phyloP scores from a whole-genome alignment of 1,284 basidiomycete genomes.

The Polyporus tsugae region DNA sequence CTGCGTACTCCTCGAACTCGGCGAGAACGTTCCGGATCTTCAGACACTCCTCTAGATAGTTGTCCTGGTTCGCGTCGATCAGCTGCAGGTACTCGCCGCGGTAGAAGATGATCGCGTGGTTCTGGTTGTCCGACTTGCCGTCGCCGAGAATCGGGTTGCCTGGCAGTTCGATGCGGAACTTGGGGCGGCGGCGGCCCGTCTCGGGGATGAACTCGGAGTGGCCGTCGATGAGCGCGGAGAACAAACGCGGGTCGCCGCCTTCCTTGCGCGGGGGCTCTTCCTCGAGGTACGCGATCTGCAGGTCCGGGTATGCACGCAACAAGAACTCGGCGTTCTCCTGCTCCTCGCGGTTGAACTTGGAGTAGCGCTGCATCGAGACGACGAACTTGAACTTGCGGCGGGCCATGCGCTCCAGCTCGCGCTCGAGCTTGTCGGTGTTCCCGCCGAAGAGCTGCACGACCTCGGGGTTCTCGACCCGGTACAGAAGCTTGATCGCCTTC shows the following conservation, averaged over 20 bases:
- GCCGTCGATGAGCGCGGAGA: constrained; percentile 96
- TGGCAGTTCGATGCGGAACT: constrained; percentile 98
- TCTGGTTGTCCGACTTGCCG: constrained; percentile 99
- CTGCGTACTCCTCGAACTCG: constrained; percentile 95
- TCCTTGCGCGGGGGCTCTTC: constrained; percentile 95
- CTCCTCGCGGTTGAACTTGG: constrained; percentile 99
- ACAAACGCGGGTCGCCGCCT: constrained; percentile 94
- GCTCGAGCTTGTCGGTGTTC: constrained; percentile 97
- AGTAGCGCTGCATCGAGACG: constrained; percentile 99
- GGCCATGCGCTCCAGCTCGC: constrained; percentile 97
- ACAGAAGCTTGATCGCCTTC: constrained; percentile 99
- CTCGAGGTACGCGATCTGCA: constrained; percentile 98
- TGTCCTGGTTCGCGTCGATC: constrained; percentile 99
- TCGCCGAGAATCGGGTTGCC: constrained; percentile 99
- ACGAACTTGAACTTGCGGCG: constrained; percentile 99
- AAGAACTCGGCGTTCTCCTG: constrained; percentile 99
- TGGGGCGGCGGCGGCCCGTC: constrained; percentile 90
- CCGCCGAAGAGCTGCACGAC: constrained; percentile 97
- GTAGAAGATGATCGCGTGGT: constrained; percentile 99
- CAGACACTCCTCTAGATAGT: constrained; percentile 99
- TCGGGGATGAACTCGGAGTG: constrained; percentile 95
- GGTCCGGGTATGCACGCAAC: constrained; percentile 97
- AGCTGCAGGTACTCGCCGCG: constrained; percentile 99
- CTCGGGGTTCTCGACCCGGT: constrained; percentile 99
- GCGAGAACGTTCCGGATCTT: constrained; percentile 99